Base-by-base conservation (phyloP, 208 protist species). In the Acanthamoeba sp. region DNA sequence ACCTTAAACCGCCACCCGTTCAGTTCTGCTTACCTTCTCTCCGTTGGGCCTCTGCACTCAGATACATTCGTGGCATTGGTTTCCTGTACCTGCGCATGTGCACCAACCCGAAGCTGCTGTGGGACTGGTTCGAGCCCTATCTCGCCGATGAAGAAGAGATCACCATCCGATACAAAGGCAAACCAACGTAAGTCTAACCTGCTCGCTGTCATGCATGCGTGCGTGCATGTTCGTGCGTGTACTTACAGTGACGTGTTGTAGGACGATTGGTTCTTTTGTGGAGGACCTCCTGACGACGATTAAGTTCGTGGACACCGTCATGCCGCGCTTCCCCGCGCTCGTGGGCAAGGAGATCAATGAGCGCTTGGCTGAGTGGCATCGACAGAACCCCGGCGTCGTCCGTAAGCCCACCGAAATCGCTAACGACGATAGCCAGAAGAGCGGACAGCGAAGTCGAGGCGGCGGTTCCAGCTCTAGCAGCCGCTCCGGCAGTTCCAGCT, bases 261-360 rank as follows among this genome's bases (percentile, higher is more conserved):
- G 95, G 29, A 95, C 78, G 27, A 71, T 96, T 9, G 94, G 95
- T 34, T 57, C 64, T 32, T 78, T 96, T 42, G 48, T 95, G 24
- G 24, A 94, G 27, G 59, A 90, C 10, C 57, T 96, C 34, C 27
- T 96, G 27, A 91, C 42, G 45, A 93, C 96, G 34, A 55, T 45
- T 3, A 95, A 89, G 84, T 96, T 95, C 40, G 22, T 73, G 24
- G 95, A 92, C 24, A 94, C 85, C 20, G 5, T 95, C 10, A 40
- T 96, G 36, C 95, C 95, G 18, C 87, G 95, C 57, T 92, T 96
- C 55, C 95, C 95, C n/a, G 95, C 76, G n/a, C 66, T 71, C 48
- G 50, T 96, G 3, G 64, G 48, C 42, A 95, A 94, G 48, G 95
- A 96, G 2, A n/a, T 96, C 20, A 93, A 94, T 29, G 32, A 91